A percentile compares a stretch with the other conserved stretches of the same genome.
Conservation (phyloP, 768 basidiomycete genomes). For the Podaxis sp. region DNA sequence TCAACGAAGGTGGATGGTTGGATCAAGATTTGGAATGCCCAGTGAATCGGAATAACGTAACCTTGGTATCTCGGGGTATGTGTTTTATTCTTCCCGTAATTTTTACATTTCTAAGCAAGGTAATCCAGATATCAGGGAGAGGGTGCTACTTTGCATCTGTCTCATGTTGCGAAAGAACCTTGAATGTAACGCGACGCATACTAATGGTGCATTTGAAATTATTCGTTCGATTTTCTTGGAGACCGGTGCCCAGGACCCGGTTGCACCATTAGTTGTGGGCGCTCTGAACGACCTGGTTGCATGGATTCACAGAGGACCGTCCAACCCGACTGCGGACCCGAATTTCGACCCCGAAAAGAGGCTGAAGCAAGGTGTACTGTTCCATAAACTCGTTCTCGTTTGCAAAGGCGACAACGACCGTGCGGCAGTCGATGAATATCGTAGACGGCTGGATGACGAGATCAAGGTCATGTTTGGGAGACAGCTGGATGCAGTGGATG, state of each 20-base stretch:
- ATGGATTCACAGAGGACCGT: background rate
- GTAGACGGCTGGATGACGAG: background rate
- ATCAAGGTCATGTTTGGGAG: background rate
- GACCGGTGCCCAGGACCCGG: background rate
- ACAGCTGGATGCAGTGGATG: background rate
- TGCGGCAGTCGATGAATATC: background rate
- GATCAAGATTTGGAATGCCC: background rate
- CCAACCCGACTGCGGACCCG: no score
- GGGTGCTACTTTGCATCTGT: background rate
- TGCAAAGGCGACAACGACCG: background rate
- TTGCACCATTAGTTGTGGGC: background rate
- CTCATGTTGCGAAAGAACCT: background rate
- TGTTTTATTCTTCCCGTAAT: background rate
- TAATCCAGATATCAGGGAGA: background rate
- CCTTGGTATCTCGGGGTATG: background rate
- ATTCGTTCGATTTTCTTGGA: background rate
- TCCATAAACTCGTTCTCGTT: background rate
- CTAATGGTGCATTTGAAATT: background rate
- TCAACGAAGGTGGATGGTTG: background rate
- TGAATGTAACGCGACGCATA: background rate
- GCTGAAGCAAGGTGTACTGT: background rate
- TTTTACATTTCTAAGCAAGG: background rate
- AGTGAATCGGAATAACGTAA: background rate
- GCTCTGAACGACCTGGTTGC: background rate
- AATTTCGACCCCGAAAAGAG: background rate